Base-by-base conservation (phyloP, 106 monocot genomes). In the Vanilla planifolia region DNA sequence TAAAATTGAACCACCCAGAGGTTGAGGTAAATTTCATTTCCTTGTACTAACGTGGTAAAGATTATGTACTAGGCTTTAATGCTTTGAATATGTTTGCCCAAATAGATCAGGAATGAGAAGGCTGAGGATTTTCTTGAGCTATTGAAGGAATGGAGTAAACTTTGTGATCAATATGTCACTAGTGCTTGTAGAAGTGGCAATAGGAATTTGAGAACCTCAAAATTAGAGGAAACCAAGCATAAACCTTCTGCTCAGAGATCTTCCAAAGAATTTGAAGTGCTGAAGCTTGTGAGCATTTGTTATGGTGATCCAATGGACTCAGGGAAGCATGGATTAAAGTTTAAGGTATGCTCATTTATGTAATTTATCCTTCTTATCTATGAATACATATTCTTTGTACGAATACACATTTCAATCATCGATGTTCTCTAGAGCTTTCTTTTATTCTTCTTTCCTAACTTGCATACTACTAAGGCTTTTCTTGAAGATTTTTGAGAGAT, bases 81-180 rank as follows among this genome's bases (percentile, higher is more conserved):
- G n/a, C n/a, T n/a, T n/a, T n/a, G n/a, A 44, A 57, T 36, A 39
- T 76, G 45, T 20, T 70, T 46, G 19, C 29, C 66, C 53, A 34
- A 56, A 67, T 73, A 94, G 93, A 85, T 94, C 5, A 80, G 89
- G 65, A 94, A 83, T 67, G 93, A 85, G 65, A 48, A 66, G 17
- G 89, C 65, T 40, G 66, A 67, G 70, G 89, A 94, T 73, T 94
- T 85, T 77, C 70, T 77, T 47, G 73, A 71, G 13, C 66, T 94
- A 65, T 33, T 94, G 33, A 83, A 83, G 71, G 89, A 73, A 48
- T 94, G 93, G 93, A 65, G 82, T 34, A 83, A 61, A 41, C 83
- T 94, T 34, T 94, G 89, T 63, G 68, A 70, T 48, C 55, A 34
- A 48, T 83, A 78, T 73, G 59, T 37, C 46, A 5, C 43, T 33